Evolutionary conservation across 2,329 filamentous ascomycete species (phyloP), one percentile per base, ranked within the genome.

Genomic region (Stemphylium lycopersici): DNA sequence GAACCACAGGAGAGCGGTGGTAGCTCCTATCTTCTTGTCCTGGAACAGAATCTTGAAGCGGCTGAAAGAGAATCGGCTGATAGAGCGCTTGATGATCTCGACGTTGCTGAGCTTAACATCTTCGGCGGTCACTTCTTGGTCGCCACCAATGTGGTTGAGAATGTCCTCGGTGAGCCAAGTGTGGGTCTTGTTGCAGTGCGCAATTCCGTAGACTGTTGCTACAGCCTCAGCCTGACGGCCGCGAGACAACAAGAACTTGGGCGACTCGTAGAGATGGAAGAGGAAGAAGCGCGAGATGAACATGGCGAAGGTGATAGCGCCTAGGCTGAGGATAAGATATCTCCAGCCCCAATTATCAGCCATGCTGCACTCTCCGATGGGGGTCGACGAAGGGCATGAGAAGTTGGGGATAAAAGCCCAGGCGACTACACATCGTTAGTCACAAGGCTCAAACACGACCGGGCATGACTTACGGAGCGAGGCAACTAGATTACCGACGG

Each of bases 241-340:
- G n/a, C 85, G 82, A 16, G 87, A 89, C 8, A 96, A 83, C 20
- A 96, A 80, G 68, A 87, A 96, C 71, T 95, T 95, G 40, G 91
- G 91, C 5, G 91, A 95, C 71, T 96, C 91, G 70, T 90, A 90
- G 11, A 96, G 83, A 56, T 88, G 85, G 76, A 96, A 96, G 56
- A 92, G 69, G 74, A 91, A 87, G 79, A 91, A 92, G 15, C 91
- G 90, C 56, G 86, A 78, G 44, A 89, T 73, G 67, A 93, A 96
- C 88, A 95, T 91, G 75, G 80, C 72, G 58, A 95, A 85, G 0
- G 90, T 95, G 42, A 86, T 76, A 31, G 88, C 78, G 41, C 91
- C 91, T 16, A 93, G 85, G 1, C 87, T 86, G 46, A 88, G 78
- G 48, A 91, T 79, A 47, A 93, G 86, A 60, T 88, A 87, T 18